Conservation (phyloP, 306 rosid species). For the Cicer pinnatifidum region DNA sequence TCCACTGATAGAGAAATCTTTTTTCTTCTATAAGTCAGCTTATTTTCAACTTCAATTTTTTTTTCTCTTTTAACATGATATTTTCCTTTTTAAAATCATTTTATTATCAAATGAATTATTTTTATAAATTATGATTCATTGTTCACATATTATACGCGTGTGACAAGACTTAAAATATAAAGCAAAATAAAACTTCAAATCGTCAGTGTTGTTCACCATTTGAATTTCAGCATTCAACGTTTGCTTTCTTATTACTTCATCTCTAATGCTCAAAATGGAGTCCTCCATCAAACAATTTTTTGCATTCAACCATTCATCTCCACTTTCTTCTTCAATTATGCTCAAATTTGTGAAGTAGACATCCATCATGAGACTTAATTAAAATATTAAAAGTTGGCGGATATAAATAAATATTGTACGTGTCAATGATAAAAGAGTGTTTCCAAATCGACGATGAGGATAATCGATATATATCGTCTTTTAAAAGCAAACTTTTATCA, state of each 20-base stretch:
- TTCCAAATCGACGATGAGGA: too few relatives aligned
- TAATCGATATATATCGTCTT: too few relatives aligned
- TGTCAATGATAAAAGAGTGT: too few relatives aligned
- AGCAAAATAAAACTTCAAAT: constrained; percentile 45
- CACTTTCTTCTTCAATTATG: not conserved
- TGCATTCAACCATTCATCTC: constrained; percentile 11
- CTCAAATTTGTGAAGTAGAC: constrained; percentile 5
- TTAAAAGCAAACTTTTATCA: too few relatives aligned
- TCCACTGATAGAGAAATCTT: constrained; percentile 31
- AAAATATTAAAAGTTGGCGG: too few relatives aligned
- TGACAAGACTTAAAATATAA: constrained; percentile 22
- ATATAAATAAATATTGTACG: too few relatives aligned
- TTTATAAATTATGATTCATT: constrained; percentile 3
- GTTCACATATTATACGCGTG: not conserved
- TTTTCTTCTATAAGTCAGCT: constrained; percentile 48
- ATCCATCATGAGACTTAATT: not conserved
- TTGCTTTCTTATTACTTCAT: too few relatives aligned
- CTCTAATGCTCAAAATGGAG: too few relatives aligned
- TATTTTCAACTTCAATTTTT: constrained; percentile 46
- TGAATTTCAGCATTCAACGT: too few relatives aligned
- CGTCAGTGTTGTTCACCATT: constrained; percentile 34
- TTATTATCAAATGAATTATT: constrained; percentile 41
- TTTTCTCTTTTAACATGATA: constrained; percentile 48
- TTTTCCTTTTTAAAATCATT: constrained; percentile 47
- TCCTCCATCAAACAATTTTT: not conserved